phyloP scores from a whole-genome alignment of 2,329 filamentous ascomycete genomes.

The Escovopsis sp. region DNA sequence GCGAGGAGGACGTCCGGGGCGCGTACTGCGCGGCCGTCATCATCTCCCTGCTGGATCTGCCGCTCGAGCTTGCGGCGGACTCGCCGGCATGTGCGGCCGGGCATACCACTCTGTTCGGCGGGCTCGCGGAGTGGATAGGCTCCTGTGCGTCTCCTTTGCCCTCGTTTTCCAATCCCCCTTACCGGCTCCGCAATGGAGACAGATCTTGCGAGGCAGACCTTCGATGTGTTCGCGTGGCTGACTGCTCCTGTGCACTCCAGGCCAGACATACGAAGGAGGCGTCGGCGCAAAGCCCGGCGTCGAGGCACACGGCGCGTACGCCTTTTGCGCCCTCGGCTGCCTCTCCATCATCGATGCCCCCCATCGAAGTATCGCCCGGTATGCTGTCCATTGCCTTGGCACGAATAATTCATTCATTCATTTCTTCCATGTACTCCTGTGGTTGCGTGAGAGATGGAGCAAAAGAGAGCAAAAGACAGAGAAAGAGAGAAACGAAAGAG shows the following conservation, averaged over 20 bases:
- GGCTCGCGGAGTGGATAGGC: slow-evolving; percentile 65
- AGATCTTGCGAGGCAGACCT: slow-evolving; percentile 3
- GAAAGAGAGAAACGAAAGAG: too few species aligned
- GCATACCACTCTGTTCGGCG: slow-evolving; percentile 48
- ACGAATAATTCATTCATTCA: too few species aligned
- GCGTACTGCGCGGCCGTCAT: slow-evolving; percentile 84
- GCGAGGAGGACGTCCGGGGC: slow-evolving; percentile 85
- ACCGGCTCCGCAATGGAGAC: too few species aligned
- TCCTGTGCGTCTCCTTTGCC: slow-evolving; percentile 59
- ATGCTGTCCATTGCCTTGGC: slow-evolving; percentile 24
- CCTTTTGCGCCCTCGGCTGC: slow-evolving; percentile 84
- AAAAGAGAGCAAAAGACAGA: too few species aligned
- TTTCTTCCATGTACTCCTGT: too few species aligned
- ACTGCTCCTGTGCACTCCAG: slow-evolving; percentile 24
- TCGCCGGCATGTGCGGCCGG: slow-evolving; percentile 51
- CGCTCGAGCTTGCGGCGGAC: slow-evolving; percentile 59
- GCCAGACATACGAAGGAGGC: slow-evolving; percentile 89
- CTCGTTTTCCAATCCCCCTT: slow-evolving; percentile 6
- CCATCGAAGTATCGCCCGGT: slow-evolving; percentile 57
- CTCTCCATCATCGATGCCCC: slow-evolving; percentile 75
- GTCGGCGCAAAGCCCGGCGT: slow-evolving; percentile 72
- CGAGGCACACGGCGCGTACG: slow-evolving; percentile 93
- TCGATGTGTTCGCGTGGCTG: neutral
- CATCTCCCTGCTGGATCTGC: slow-evolving; percentile 69
- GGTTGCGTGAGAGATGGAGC: too few species aligned